Evolutionary conservation across 73 alveolate species (phyloP).

Genomic region (Symbiodinium natans): DNA sequence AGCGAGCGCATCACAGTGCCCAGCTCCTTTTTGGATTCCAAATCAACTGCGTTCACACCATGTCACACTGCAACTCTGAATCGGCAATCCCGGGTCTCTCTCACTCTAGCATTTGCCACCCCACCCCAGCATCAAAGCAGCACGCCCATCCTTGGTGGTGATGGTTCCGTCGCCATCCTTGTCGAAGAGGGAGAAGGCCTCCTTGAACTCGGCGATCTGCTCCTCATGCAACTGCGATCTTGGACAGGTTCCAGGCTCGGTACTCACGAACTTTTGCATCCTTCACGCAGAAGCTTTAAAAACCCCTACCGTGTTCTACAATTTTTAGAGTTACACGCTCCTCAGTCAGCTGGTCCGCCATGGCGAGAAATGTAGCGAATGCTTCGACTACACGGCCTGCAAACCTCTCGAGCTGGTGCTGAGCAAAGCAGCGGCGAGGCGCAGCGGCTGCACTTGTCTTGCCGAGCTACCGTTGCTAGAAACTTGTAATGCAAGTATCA

Average conservation of each 20-base stretch:
- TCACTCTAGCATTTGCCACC: too few relatives aligned
- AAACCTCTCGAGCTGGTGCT: not conserved
- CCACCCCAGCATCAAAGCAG: too few relatives aligned
- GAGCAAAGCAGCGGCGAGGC: too few relatives aligned
- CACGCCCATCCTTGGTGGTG: conserved; percentile 79
- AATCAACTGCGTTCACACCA: too few relatives aligned
- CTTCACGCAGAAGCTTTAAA: too few relatives aligned
- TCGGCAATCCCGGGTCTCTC: too few relatives aligned
- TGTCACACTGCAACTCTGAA: conserved; percentile 95
- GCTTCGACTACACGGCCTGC: not conserved
- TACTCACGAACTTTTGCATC: not conserved
- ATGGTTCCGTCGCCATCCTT: conserved; percentile 98
- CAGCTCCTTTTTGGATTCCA: conserved; percentile 96
- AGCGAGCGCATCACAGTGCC: conserved; percentile 99
- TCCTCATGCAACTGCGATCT: conserved; percentile 95
- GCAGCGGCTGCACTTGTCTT: too few relatives aligned
- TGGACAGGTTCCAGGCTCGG: too few relatives aligned
- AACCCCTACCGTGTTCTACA: not conserved
- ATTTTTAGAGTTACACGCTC: not conserved
- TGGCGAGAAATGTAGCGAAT: not conserved
- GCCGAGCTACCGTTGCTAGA: too few relatives aligned
- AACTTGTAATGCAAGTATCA: not conserved
- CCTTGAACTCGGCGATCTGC: conserved; percentile 99
- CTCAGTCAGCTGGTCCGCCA: conserved; percentile 16
- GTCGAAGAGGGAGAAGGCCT: conserved; percentile 98